These are phyloP conservation scores for Rhodofomes roseus DNA, from an alignment of 1,284 basidiomycete genomes.

Conservation along the genomic window DNA sequence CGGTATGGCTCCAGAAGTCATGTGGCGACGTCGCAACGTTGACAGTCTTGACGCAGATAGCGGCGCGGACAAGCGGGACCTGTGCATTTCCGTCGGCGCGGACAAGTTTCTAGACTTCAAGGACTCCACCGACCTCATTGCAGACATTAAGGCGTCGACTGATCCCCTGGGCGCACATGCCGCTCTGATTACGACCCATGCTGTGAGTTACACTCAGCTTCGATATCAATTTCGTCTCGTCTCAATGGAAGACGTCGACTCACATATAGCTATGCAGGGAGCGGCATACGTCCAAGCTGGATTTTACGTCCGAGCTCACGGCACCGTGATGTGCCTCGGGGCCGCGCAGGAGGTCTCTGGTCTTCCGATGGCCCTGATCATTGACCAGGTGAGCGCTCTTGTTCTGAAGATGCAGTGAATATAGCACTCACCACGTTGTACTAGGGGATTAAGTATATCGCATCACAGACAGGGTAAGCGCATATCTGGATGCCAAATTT, in stretches of 20 bases:
- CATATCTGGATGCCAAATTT: constrained; percentile 17
- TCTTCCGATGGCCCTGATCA: constrained; percentile 74
- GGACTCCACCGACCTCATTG: constrained; percentile 43
- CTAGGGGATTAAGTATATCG: constrained; percentile 7
- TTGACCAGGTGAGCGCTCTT: constrained; percentile 41
- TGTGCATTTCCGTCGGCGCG: constrained; percentile 60
- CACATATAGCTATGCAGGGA: constrained; percentile 26
- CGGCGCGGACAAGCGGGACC: constrained; percentile 58
- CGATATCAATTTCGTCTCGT: constrained; percentile 12
- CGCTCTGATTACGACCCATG: constrained; percentile 51
- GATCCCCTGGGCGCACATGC: constrained; percentile 68
- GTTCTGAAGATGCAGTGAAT: neutral
- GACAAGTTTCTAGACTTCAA: constrained; percentile 73
- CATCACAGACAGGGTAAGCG: constrained; percentile 5
- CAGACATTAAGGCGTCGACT: constrained; percentile 50
- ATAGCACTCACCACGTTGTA: neutral
- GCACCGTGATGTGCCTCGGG: constrained; percentile 72
- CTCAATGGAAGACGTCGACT: neutral
- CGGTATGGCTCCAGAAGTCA: constrained; percentile 27
- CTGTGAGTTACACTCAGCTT: constrained; percentile 7
- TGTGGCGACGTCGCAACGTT: neutral
- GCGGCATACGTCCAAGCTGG: constrained; percentile 70
- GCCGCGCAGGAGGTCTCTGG: constrained; percentile 55
- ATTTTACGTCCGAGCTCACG: constrained; percentile 61
- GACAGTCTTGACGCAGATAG: constrained; percentile 39